Evolutionary conservation across 768 basidiomycete genomes (phyloP).

Genomic region (Sistotremastrum niveocremeum): DNA sequence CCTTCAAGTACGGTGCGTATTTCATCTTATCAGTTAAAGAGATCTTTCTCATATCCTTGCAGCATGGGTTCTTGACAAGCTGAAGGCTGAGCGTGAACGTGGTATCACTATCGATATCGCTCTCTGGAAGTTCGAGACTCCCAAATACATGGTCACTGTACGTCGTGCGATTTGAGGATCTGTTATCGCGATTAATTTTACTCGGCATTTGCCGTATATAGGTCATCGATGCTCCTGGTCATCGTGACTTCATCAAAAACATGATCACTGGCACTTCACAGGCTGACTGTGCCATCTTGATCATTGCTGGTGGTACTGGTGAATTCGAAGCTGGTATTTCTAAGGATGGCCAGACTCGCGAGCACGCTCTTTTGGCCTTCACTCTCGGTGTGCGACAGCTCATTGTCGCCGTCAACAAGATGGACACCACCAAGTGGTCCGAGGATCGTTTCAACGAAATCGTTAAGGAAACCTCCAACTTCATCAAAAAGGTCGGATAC

Average conservation of each 20-base stretch:
- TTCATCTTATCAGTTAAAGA: not conserved
- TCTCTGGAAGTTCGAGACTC: constrained; percentile 99
- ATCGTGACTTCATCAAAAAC: constrained; percentile 99
- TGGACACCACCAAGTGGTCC: constrained; percentile 99
- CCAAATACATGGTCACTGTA: constrained; percentile 88
- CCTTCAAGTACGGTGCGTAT: constrained; percentile 86
- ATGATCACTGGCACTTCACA: constrained; percentile 99
- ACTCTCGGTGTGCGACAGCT: constrained; percentile 99
- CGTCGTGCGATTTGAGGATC: constrained; percentile 16
- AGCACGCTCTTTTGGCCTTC: constrained; percentile 99
- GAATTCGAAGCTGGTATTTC: constrained; percentile 99
- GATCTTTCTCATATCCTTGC: constrained; percentile 17
- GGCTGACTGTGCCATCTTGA: constrained; percentile 99
- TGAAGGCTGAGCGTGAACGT: constrained; percentile 99
- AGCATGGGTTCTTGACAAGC: constrained; percentile 99
- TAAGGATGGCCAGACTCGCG: constrained; percentile 99
- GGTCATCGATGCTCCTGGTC: constrained; percentile 99
- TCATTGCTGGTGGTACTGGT: constrained; percentile 98
- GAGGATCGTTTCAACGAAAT: constrained; percentile 99
- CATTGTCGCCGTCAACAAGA: constrained; percentile 99
- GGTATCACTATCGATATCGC: constrained; percentile 99
- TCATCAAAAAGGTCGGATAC: constrained; percentile 99
- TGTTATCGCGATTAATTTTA: constrained; percentile 3
- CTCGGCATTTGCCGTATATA: constrained; percentile 19
- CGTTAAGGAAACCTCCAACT: constrained; percentile 91